These are phyloP conservation scores for Yamadazyma mexicana DNA, from an alignment of 1,139 yeast species.

Conservation along the genomic window DNA sequence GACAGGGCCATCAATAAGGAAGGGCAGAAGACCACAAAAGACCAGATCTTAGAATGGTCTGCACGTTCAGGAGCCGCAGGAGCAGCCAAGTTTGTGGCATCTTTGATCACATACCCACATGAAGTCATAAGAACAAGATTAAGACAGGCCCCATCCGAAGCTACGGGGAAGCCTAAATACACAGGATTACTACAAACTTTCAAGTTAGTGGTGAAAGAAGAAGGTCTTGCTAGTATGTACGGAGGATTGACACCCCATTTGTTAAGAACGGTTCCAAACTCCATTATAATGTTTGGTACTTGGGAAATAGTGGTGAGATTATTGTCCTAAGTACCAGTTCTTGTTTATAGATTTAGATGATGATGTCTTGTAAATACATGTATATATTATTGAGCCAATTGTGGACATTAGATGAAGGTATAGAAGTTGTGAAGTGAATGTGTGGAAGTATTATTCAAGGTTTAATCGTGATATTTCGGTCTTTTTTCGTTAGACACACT, in stretches of 20 bases:
- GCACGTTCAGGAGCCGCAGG: constrained; percentile 99
- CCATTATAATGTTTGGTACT: constrained; percentile 98
- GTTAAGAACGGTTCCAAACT: constrained; percentile 94
- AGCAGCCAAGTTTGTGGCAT: constrained; percentile 89
- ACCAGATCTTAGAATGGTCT: constrained; percentile 81
- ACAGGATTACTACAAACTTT: constrained; percentile 89
- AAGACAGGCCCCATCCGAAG: constrained; percentile 83
- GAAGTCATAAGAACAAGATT: constrained; percentile 95
- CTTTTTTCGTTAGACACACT: constrained; percentile 5
- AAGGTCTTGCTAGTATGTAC: constrained; percentile 90
- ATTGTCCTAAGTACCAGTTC: constrained; percentile 36
- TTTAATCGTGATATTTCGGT: background rate
- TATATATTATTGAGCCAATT: too few species aligned
- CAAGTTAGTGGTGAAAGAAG: constrained; percentile 78
- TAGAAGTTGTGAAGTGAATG: background rate
- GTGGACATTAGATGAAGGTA: too few species aligned
- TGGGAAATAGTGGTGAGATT: constrained; percentile 91
- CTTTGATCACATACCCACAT: constrained; percentile 93
- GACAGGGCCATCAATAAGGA: constrained; percentile 53
- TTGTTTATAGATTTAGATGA: constrained; percentile 6
- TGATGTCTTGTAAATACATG: constrained; percentile 12
- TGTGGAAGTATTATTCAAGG: too few species aligned
- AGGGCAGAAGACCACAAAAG: constrained; percentile 51
- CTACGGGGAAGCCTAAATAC: constrained; percentile 80
- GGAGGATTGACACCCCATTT: constrained; percentile 98